Evolutionary conservation across 352 stramenopile species (phyloP), one percentile per base, ranked within the genome.

Genomic region (Pythium graminicola): DNA sequence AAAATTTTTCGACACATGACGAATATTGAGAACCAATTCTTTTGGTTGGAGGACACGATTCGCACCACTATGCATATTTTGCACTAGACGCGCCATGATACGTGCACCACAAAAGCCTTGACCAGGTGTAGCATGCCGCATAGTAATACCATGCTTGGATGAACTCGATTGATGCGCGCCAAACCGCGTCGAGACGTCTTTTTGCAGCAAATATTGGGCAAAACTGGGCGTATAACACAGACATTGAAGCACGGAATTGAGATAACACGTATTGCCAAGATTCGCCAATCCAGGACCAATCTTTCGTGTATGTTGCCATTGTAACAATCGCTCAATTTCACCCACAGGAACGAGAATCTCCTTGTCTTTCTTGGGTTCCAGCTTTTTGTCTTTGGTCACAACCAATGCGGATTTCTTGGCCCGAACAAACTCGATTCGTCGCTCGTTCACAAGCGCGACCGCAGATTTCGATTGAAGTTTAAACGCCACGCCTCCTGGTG

Each of bases 251-350:
- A 89, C 81, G 46, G 90, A 94, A 69, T 97, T 97, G 53, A 98
- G 78, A 71, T 96, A 98, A 73, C 92, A 98, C 58, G 92, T 97
- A 71, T 98, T 98, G 64, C 92, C 92, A 20, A 97, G 70, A 65
- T 98, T 98, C 41, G 78, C 76, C 42, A 93, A 72, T 10, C 81
- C 81, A 2, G 81, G 81, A 8, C 81, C 81, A 52, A 93, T 89
- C 64, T 89, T 90, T 42, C 75, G 69, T 26, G 81, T 75, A 26
- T 81, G 57, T 27, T 74, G 65, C 81, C 81, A 93, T 17, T 26
- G 19, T 39, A 89, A 58, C 56, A 86, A 24, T 14, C 69, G 61
- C 53, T 88, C 73, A 3, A 93, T 69, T 11, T 64, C 60, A 20
- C 69, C 66, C 9, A 36, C 33, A n/a, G 65, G 50, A 8, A 84